Percentiles rank a stretch among this genome's conserved stretches.
phyloP scores from a whole-genome alignment of 1,139 yeast genomes.

The Blastobotrys raffinosifermentans region DNA sequence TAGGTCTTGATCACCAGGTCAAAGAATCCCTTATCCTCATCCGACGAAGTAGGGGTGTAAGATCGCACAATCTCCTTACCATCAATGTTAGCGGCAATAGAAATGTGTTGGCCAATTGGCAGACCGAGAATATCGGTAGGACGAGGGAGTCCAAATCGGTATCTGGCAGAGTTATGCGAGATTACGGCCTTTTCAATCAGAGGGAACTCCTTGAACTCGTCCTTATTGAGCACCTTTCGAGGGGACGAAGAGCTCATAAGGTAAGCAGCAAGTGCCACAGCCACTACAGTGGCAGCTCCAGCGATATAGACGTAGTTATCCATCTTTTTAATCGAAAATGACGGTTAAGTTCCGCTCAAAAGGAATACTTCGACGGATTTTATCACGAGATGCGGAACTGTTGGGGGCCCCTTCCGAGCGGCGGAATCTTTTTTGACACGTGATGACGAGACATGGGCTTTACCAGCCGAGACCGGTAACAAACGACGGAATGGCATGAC shows the following conservation, averaged over 20 bases:
- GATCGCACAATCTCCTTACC: constrained; percentile 87
- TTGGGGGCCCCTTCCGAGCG: too few species aligned
- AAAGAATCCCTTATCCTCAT: constrained; percentile 74
- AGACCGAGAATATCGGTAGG: constrained; percentile 73
- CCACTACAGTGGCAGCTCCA: constrained; percentile 13
- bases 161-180: constrained; percentile 78
- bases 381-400: neutral
- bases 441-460: too few species aligned
- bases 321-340: too few species aligned
- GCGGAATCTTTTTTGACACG: too few species aligned
- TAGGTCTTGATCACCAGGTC: constrained; percentile 91
- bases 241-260: constrained; percentile 14
- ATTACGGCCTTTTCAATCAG: constrained; percentile 72
- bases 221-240: constrained; percentile 54
- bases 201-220: constrained; percentile 73
- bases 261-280: constrained; percentile 13
- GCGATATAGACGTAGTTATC: constrained; percentile 7
- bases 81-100: constrained; percentile 52
- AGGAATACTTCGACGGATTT: neutral
- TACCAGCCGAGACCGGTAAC: too few species aligned
- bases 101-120: constrained; percentile 92
- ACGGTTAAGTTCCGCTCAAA: too few species aligned
- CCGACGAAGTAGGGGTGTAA: constrained; percentile 90
- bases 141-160: constrained; percentile 78
- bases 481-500: too few species aligned